Conservation (phyloP, 1,284 basidiomycete genomes). For the Ceratobasidium sp. region DNA sequence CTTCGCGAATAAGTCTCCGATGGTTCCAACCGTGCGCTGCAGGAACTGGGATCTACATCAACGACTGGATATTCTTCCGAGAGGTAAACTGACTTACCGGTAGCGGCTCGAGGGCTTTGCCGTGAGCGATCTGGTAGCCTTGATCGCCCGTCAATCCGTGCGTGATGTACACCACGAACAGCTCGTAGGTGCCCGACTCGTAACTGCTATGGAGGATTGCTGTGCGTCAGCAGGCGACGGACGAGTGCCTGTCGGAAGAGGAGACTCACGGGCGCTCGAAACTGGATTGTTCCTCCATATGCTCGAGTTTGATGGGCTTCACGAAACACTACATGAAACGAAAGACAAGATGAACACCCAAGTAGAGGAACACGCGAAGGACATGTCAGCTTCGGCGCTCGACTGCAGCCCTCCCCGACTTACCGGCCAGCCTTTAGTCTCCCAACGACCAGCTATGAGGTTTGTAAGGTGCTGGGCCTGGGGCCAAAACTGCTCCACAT, state of each 20-base stretch:
- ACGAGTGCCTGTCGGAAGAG: too few species aligned
- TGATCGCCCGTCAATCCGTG: conserved; percentile 25
- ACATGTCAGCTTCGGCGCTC: too few species aligned
- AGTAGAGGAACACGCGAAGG: too few species aligned
- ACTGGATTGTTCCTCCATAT: not conserved
- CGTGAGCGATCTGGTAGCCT: conserved; percentile 20
- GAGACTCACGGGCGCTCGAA: conserved; percentile 21
- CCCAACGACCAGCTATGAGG: not conserved
- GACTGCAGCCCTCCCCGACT: too few species aligned
- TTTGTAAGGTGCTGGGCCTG: not conserved
- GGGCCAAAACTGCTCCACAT: conserved; percentile 34
- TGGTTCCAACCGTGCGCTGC: not conserved
- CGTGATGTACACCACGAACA: conserved; percentile 8
- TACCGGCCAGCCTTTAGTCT: conserved; percentile 5
- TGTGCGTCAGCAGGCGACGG: too few species aligned
- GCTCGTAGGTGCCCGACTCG: not conserved
- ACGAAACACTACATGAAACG: conserved; percentile 21
- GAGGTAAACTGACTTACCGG: too few species aligned
- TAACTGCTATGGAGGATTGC: too few species aligned
- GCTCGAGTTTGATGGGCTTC: conserved; percentile 30
- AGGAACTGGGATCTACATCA: conserved; percentile 15
- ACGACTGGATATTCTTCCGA: too few species aligned
- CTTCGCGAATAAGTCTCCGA: not conserved
- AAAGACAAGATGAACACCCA: too few species aligned
- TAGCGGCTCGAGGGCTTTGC: not conserved